Base-by-base conservation (phyloP, 768 basidiomycete genomes). In the Leucocoprinus sp. region DNA sequence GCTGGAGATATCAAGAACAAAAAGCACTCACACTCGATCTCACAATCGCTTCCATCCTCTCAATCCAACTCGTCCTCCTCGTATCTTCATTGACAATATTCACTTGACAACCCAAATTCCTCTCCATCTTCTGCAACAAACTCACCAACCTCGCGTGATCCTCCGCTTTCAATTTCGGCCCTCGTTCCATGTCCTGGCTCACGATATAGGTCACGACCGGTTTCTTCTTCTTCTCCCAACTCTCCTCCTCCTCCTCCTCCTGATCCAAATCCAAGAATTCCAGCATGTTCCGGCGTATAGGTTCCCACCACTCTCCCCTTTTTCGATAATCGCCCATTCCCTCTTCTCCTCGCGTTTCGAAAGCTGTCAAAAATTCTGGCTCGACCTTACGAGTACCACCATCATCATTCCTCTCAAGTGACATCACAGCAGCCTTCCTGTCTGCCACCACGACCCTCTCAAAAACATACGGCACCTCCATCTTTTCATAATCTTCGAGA, bases 401-500 rank as follows among this genome's bases (percentile, higher is more conserved):
- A 12, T n/a, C 31, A 27, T 5, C 5, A 27, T 27, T 31, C 31
- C 31, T 41, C 11, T 61, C 37, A 3, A 62, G 26, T 2, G 51
- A 52, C 8, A 52, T 49, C n/a, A 53, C 54, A 2, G 87, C 82
- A 0, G 83, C 84, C n/a, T 75, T 71, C 37, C 81, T 68, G 55
- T 93, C 90, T 0, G 80, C 82, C 26, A 96, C 64, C 24, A 95
- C 77, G 9, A 87, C 67, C 8, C 88, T 80, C 52, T 86, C 82
- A 43, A 89, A 64, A 14, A 92, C 54, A 58, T 81, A 90, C 0
- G 91, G 85, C 14, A 78, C 70, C 15, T 71, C 68, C 55, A 88
- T 75, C 47, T 73, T 69, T 28, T 73, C 70, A 53, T 82, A 81
- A 61, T 93, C 91, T 37, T 74, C 68, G 77, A 88, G 91, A 55